Evolutionary conservation across 805 yeast genomes (phyloP).

Genomic region (Candida suzukii): DNA sequence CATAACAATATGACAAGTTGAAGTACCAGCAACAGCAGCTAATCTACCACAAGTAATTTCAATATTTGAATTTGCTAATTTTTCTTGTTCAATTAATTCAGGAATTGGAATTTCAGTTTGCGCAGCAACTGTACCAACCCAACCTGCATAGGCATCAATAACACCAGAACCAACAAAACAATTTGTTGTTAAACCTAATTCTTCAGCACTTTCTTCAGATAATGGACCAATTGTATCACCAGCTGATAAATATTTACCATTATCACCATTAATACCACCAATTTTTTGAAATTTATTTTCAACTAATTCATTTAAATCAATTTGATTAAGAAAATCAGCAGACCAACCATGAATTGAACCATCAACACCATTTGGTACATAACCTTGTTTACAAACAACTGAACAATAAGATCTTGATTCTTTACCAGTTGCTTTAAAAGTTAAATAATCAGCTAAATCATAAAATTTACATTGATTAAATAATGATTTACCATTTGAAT

Average conservation of each 20-base stretch:
- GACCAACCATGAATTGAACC: constrained; percentile 88
- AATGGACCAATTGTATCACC: constrained; percentile 85
- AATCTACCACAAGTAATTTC: constrained; percentile 71
- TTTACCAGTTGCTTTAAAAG: constrained; percentile 82
- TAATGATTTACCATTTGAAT: constrained; percentile 19
- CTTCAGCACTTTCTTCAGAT: constrained; percentile 59
- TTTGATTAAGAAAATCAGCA: constrained; percentile 55
- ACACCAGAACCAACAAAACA: constrained; percentile 93
- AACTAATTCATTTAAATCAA: constrained; percentile 71
- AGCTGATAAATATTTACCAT: constrained; percentile 73
- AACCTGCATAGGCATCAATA: constrained; percentile 97
- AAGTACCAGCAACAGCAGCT: constrained; percentile 98
- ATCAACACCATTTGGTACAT: constrained; percentile 88
- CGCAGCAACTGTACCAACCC: constrained; percentile 98
- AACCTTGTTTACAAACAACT: constrained; percentile 92
- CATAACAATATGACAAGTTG: constrained; percentile 92
- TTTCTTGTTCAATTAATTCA: constrained; percentile 41
- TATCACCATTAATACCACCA: constrained; percentile 75
- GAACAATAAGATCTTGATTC: constrained; percentile 88
- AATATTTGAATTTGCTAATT: constrained; percentile 35
- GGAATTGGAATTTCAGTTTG: constrained; percentile 56
- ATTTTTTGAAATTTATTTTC: constrained; percentile 70
- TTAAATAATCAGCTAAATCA: constrained; percentile 86
- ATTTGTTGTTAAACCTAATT: constrained; percentile 71
- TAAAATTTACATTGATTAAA: constrained; percentile 70